These are phyloP conservation scores for Fusarium sp. DNA, from an alignment of 2,329 filamentous ascomycete species.

Conservation along the genomic window DNA sequence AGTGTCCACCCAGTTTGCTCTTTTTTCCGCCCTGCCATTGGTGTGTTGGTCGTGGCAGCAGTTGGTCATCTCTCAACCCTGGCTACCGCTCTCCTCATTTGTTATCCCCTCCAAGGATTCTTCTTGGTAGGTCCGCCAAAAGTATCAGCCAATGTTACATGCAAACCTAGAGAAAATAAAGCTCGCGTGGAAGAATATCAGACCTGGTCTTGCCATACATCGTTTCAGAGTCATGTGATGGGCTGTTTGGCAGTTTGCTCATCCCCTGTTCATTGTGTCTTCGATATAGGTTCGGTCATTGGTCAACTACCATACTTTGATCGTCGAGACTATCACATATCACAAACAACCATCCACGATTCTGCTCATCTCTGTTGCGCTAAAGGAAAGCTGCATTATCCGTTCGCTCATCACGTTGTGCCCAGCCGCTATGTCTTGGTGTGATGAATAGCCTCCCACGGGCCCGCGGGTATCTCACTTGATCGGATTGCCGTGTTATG, in stretches of 20 bases:
- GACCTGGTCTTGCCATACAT: constrained; percentile 7
- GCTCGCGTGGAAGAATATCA: neutral
- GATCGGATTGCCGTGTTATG: constrained; percentile 14
- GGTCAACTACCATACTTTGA: neutral
- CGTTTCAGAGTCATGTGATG: constrained; percentile 11
- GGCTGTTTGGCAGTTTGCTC: neutral
- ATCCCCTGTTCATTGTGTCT: neutral
- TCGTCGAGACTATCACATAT: constrained; percentile 38
- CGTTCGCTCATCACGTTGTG: constrained; percentile 9
- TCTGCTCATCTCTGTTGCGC: constrained; percentile 21
- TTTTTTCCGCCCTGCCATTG: constrained; percentile 6
- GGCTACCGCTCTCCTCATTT: constrained; percentile 3
- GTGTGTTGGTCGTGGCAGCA: constrained; percentile 29
- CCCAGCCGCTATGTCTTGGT: neutral
- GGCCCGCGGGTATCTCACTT: constrained; percentile 4
- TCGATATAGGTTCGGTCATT: neutral
- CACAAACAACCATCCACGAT: constrained; percentile 37
- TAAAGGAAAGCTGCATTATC: constrained; percentile 31
- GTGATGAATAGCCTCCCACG: neutral
- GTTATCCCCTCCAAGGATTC: constrained; percentile 3
- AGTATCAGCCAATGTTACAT: constrained; percentile 13
- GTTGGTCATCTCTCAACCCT: constrained; percentile 7
- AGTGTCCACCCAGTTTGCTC: constrained; percentile 26
- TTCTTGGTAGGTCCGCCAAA: neutral
- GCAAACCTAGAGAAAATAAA: neutral